Evolutionary conservation across 257 asterid genomes (phyloP).

Genomic region (Petunia axillaris): DNA sequence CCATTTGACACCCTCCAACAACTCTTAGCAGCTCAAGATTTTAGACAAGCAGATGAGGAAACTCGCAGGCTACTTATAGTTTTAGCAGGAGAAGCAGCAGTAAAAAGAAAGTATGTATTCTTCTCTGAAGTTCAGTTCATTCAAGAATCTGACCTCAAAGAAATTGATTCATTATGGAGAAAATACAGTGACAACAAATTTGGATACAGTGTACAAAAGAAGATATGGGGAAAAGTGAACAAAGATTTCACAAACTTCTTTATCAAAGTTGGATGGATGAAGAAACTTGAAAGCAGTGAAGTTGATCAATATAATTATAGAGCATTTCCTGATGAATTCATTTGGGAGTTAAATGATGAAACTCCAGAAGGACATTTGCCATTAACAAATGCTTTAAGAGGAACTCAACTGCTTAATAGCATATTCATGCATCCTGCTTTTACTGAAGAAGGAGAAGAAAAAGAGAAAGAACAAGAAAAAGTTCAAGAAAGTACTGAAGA

Average conservation of each 20-base stretch:
- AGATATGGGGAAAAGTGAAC: constrained; percentile 59
- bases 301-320: constrained; percentile 80
- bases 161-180: constrained; percentile 79
- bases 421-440: constrained; percentile 78
- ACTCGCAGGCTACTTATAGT: constrained; percentile 84
- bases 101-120: constrained; percentile 82
- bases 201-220: constrained; percentile 86
- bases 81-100: constrained; percentile 86
- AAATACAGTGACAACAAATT: constrained; percentile 56
- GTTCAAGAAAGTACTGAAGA: not conserved
- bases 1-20: constrained; percentile 62
- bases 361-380: constrained; percentile 87
- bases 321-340: constrained; percentile 75
- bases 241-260: constrained; percentile 70
- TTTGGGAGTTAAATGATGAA: constrained; percentile 66
- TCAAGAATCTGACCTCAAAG: constrained; percentile 45
- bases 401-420: constrained; percentile 64
- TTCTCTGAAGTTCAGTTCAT: constrained; percentile 93
- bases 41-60: constrained; percentile 89
- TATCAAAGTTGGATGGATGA: constrained; percentile 84
- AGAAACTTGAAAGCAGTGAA: constrained; percentile 63
- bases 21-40: constrained; percentile 50
- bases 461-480: constrained; percentile 20
- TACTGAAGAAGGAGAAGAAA: constrained; percentile 40
- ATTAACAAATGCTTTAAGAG: constrained; percentile 83